These are phyloP conservation scores for Xylariales sp. DNA, from an alignment of 2,329 filamentous ascomycete genomes.

Conservation along the genomic window DNA sequence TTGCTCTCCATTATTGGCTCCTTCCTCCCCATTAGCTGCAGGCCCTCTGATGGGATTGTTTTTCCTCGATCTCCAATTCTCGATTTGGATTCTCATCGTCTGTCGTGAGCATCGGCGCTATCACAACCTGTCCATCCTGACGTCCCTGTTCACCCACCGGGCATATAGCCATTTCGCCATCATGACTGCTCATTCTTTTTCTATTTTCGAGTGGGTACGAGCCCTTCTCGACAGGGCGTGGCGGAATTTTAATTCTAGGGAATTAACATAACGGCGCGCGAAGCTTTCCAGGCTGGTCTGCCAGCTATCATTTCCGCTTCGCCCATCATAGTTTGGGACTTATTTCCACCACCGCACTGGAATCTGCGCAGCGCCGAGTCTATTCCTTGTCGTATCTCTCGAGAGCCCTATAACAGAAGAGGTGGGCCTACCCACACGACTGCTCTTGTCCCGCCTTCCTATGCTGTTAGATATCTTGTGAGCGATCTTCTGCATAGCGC, in stretches of 20 bases:
- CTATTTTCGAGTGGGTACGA: background rate
- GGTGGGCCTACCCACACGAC: too few relatives aligned
- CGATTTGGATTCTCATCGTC: too few relatives aligned
- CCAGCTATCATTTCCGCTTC: conserved; percentile 1
- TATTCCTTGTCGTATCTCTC: background rate
- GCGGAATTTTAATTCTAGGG: conserved; percentile 5
- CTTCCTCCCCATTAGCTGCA: too few relatives aligned
- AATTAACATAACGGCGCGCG: background rate
- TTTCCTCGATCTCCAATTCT: too few relatives aligned
- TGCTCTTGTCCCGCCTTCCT: too few relatives aligned
- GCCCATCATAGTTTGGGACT: conserved; percentile 5
- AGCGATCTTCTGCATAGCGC: too few relatives aligned
- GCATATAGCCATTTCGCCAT: background rate
- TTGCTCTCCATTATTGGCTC: too few relatives aligned
- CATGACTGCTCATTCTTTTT: conserved; percentile 1
- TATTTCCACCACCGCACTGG: background rate
- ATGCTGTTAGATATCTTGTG: too few relatives aligned
- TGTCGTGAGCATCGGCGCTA: too few relatives aligned
- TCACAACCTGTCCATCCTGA: too few relatives aligned
- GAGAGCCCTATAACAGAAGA: too few relatives aligned
- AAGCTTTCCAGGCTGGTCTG: background rate
- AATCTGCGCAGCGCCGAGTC: background rate
- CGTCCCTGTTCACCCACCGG: background rate
- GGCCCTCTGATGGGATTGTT: too few relatives aligned
- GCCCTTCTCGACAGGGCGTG: background rate